phyloP scores from a whole-genome alignment of 1,139 yeast genomes.

The Candida anutae region DNA sequence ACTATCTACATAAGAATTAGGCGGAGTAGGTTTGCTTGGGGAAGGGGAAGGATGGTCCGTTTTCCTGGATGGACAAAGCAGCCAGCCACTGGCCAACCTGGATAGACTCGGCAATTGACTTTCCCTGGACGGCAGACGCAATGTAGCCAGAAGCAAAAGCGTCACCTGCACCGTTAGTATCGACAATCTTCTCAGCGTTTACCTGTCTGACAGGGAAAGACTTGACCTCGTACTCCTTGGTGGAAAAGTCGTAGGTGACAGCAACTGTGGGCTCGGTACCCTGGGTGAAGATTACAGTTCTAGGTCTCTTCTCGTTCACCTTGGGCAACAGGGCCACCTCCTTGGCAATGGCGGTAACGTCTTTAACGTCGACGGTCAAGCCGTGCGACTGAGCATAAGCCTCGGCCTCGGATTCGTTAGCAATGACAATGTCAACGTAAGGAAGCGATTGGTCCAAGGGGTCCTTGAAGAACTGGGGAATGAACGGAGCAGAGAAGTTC shows the following conservation, averaged over 20 bases:
- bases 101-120: conserved; percentile 52
- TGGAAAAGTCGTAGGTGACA: conserved; percentile 45
- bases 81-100: conserved; percentile 98
- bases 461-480: conserved; percentile 91
- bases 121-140: conserved; percentile 79
- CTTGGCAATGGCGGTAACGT: conserved; percentile 74
- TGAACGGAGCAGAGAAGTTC: conserved; percentile 95
- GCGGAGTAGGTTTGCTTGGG: conserved; percentile 53
- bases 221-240: conserved; percentile 39
- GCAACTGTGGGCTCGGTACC: conserved; percentile 85
- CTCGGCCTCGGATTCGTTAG: conserved; percentile 96
- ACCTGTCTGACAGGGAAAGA: conserved; percentile 66
- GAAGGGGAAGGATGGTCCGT: conserved; percentile 92
- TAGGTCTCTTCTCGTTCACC: conserved; percentile 59
- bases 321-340: conserved; percentile 74
- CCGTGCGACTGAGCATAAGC: conserved; percentile 86
- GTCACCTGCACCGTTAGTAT: conserved; percentile 99
- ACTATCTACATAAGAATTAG: too few relatives aligned
- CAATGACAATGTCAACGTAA: conserved; percentile 86
- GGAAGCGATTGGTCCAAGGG: conserved; percentile 75
- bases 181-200: conserved; percentile 60
- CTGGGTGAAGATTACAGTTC: conserved; percentile 88
- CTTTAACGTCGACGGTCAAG: conserved; percentile 43
- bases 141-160: conserved; percentile 98
- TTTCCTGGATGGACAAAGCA: conserved; percentile 78